These are phyloP conservation scores for Dictyostelium capitatum DNA, from an alignment of 78 protist genomes.

Conservation along the genomic window DNA sequence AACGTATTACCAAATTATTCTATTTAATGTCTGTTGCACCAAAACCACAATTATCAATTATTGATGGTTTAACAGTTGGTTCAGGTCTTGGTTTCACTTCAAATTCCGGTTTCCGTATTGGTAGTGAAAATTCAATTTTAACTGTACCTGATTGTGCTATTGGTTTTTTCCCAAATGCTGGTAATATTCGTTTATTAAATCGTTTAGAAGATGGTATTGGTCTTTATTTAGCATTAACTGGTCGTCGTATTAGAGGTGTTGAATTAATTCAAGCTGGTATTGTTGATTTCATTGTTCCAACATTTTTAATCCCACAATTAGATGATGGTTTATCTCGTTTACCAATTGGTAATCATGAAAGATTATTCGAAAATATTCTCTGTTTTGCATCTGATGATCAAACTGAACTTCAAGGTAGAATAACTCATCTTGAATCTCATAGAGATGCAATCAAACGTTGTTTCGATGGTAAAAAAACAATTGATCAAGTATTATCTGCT, in stretches of 20 bases:
- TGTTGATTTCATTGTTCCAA: conserved; percentile 25
- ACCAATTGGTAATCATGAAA: not conserved
- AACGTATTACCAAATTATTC: conserved; percentile 32
- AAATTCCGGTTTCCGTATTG: conserved; percentile 61
- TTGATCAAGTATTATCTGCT: conserved; percentile 38
- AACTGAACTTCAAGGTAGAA: not conserved
- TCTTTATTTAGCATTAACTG: conserved; percentile 58
- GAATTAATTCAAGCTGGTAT: conserved; percentile 50
- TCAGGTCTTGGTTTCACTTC: conserved; percentile 60
- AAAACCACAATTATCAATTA: conserved; percentile 52
- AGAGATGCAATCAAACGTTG: conserved; percentile 50
- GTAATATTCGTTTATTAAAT: conserved; percentile 31
- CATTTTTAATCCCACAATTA: not conserved
- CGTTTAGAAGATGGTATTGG: conserved; percentile 35
- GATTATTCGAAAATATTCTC: conserved; percentile 12
- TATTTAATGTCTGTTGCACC: conserved; percentile 50
- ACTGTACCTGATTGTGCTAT: conserved; percentile 54
- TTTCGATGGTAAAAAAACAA: conserved; percentile 2
- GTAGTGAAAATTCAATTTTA: conserved; percentile 45
- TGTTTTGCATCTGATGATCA: not conserved
- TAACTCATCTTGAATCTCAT: conserved; percentile 11
- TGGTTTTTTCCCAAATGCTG: conserved; percentile 79
- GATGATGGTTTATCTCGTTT: conserved; percentile 21
- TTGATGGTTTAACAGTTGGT: conserved; percentile 67
- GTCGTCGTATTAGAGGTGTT: conserved; percentile 58